Base-by-base conservation (phyloP, 192 early-diverging fungal species). In the Coemansia sp. region DNA sequence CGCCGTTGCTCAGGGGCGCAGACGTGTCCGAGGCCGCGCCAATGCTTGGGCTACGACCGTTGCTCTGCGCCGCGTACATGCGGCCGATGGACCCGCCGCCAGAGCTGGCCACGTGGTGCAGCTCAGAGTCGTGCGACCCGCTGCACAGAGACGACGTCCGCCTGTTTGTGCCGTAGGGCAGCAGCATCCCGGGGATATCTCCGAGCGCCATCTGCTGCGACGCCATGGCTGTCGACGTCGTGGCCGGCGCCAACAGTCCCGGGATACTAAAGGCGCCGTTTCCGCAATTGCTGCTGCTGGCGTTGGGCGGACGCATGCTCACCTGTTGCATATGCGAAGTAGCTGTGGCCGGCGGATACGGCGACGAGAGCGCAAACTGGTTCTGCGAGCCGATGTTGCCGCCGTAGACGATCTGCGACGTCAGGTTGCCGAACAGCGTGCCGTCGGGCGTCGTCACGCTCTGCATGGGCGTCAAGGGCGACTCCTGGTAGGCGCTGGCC, bases 401-500 rank as follows among this genome's bases (percentile, higher is more conserved):
- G 48, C 60, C 61, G 20, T 56, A 56, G 63, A 78, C 65, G 1
- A 78, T 60, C 69, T 71, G 75, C 25, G 69, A 72, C 10, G 65
- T 52, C 49, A 78, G 60, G 52, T 66, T 67, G 20, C 75, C 63
- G 22, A 78, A 64, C 42, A 68, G 39, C 11, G 32, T 58, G 24
- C 66, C 55, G 39, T 71, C 65, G 19, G 62, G 34, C 8, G 58
- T 56, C 29, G 55, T 39, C 3, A 53, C 59, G 18, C 48, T 13
- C 54, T 64, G 74, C 60, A 69, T 47, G 2, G 69, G 65, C 24
- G 58, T 24, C 18, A 69, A 48, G 18, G 69, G 69, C 42, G 69
- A 61, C 47, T 69, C 62, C 53, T 64, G 56, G 46, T 78, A 67
- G 11, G 75, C 75, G 34, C 61, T 78, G 48, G 75, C 75, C 13